Evolutionary conservation across 1,284 basidiomycete species (phyloP), one percentile per base, ranked within the genome.

Genomic region (Microbotryum intermedium): DNA sequence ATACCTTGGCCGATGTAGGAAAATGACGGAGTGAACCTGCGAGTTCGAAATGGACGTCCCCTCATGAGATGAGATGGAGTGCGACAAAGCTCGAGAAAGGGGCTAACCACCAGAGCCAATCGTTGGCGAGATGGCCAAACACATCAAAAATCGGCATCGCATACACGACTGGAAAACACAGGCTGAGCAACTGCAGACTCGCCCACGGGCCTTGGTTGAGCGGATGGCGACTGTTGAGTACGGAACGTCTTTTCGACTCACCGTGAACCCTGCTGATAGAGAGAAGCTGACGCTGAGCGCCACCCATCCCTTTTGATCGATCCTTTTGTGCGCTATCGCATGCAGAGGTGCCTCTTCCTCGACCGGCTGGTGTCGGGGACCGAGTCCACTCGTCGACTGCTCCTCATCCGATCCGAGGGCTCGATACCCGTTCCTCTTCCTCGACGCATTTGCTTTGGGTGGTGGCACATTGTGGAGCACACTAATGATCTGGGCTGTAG

Each of bases 1-100:
- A 97, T 92, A 6, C 92, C 88, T 81, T 93, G 90, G 0, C 90
- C 90, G 44, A 93, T 83, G 71, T 92, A 94, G 3, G 87, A 90
- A 50, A 95, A 78, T 73, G 89, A 92, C 0, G 91, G 91, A 0
- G 90, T 90, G 72, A 97, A 93, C 58, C 72, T 74, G 46, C 1
- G 49, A 28, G 30, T 30, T 18, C 25, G 29, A 47, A n/a, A 49
- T 50, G 45, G 48, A 48, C 47, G 51, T 59, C 43, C 49, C 46
- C 53, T 29, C 55, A 46, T 39, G 43, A 56, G 47, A 34, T n/a
- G 30, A n/a, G 28, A 29, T 13, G 47, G 1, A n/a, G 34, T 16
- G 25, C 11, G 21, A 43, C 21, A 21, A 61, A 5, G 46, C 30
- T n/a, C 42, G 20, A 43, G 28, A 16, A 18, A 6, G 28, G 21